Evolutionary conservation across 2,329 filamentous ascomycete genomes (phyloP), one percentile per base, ranked within the genome.

Genomic region (Exophiala oligosperma): DNA sequence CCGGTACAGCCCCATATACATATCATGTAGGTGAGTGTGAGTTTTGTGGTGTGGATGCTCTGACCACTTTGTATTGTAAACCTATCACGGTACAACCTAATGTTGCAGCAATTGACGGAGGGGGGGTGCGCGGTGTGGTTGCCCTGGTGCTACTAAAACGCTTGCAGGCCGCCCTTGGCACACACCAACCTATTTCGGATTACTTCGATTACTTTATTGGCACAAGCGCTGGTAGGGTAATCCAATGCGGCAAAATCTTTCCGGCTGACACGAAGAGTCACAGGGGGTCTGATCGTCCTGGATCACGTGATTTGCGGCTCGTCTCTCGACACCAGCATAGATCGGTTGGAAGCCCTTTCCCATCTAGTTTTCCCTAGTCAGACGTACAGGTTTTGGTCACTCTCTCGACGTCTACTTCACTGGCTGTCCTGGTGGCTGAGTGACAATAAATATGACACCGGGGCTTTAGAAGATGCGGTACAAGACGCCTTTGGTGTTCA

Each of bases 101-200:
- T 14, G 58, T 71, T 12, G 49, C 70, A 2, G 64, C 66, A 2
- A 68, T 71, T 38, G 66, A 71, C 44, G 61, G 66, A 2, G 63
- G 66, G 2, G 62, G 67, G 1, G 60, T 69, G 12, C 59, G 65
- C 3, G 65, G 62, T 7, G 58, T 69, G 4, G 65, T 66, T 21
- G 59, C 58, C 2, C 41, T 68, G 21, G 52, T 55, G 26, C 44
- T 55, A 14, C n/a, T 41, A 32, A 29, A 41, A 49, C 41, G 46
- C 14, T 44, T 55, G 11, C 41, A 48, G 44, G 52, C 43, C 21
- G 52, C 35, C 24, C 52, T 55, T 24, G 52, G 40, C 23, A 44
- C 44, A 49, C 23, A 37, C 24, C 38, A 41, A 14, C 17, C 17
- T 21, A 4, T 41, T 21, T 41, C 12, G 38, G 43, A 49, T 26